Base-by-base conservation (phyloP, 352 stramenopile genomes). In the Pythium sukuiense region DNA sequence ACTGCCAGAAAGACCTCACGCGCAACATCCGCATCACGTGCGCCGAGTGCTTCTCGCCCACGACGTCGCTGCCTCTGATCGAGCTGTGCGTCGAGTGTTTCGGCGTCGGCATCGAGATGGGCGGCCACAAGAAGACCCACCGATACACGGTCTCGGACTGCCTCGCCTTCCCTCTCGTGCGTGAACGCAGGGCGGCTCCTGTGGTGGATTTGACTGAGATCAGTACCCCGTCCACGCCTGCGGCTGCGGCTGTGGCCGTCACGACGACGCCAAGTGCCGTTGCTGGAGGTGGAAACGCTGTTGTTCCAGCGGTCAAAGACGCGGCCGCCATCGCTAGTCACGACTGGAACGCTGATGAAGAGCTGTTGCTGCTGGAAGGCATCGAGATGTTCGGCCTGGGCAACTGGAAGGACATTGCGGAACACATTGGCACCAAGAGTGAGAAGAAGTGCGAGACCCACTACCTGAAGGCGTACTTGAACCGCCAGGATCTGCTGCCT, bases 21-120 rank as follows among this genome's bases (percentile, higher is more conserved):
- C 85, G 87, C 74, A 92, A 83, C 76, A 93, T 95, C 67, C 85
- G 87, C 70, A 86, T 95, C 63, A 90, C 83, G 43, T 95, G 87
- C 73, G 79, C 79, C 61, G 87, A 95, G 70, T 95, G 87, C 65
- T 32, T 72, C 3, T 59, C 72, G 14, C 46, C 68, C 16, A 55
- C 27, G 48, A 70, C 75, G 45, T 52, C 76, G 60, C 73, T 77
- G 39, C 76, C 74, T n/a, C 69, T 88, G 27, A 74, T 89, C n/a
- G 87, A 93, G 70, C 76, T 99, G 3, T 99, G 97, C 70, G 81
- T 98, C 69, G 95, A 99, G 71, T 99, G 97, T 73, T 98, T 99
- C 57, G 85, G 85, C 30, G 85, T 92, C 32, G 85, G 89, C 14
- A 79, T 78, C 8, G 86, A 96, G 72, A 72, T 93, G 62, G 81